Base-by-base conservation (phyloP, 2,329 filamentous ascomycete species). In the Paraconiothyrium sp. region DNA sequence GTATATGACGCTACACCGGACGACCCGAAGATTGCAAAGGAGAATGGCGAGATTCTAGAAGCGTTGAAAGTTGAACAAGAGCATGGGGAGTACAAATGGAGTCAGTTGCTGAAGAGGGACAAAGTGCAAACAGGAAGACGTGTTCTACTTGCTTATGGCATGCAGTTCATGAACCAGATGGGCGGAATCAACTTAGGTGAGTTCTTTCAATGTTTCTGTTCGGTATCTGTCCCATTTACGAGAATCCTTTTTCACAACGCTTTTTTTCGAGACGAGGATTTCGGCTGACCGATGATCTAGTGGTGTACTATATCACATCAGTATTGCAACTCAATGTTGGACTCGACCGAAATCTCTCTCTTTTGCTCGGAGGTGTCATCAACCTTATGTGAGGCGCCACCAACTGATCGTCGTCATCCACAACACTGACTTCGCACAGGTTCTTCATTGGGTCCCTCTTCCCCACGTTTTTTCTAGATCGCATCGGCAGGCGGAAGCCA, bases 11-110 rank as follows among this genome's bases (percentile, higher is more conserved):
- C 72, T 14, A 72, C 86, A 48, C 66, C 67, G 82, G 82, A 88
- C 43, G 83, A 85, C 63, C 77, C 77, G 78, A 39, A 84, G 87
- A 88, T 88, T 72, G 75, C 72, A 2, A 81, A 84, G 58, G 70
- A 83, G 10, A 87, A 90, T 35, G 49, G 54, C 10, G 69, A 79
- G 9, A 78, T 80, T 10, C 66, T 81, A 0, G 73, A 77, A 35
- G 76, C 77, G 0, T 51, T 81, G 6, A 72, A 70, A 35, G 49
- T 80, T 1, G 78, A 81, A 57, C 64, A 74, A 58, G 71, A 75
- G 59, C 69, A 78, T 52, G 77, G 78, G 37, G 77, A 78, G 64
- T 80, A 79, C 59, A 66, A 60, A 11, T 81, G 79, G 79, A 68
- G 70, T 10, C 71, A 79, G 43, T 67, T 81, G 1, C 71, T 82